Evolutionary conservation across 306 rosid genomes (phyloP).

Genomic region (Vigna angularis): DNA sequence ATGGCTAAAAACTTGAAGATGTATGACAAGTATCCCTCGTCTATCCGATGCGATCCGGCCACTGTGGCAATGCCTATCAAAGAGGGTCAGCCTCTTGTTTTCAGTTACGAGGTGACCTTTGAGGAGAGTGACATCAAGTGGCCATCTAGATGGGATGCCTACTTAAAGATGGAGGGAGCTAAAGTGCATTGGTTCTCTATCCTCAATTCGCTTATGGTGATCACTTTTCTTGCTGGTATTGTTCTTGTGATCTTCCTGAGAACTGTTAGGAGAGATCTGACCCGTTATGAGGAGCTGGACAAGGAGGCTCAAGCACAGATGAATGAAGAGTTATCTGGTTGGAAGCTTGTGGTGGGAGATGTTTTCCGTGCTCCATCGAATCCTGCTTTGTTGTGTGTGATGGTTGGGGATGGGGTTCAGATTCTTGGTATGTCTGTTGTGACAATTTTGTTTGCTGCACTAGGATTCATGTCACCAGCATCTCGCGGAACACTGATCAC

Average conservation of each 20-base stretch:
- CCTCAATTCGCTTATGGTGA: constrained; percentile 78
- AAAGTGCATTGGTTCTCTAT: constrained; percentile 88
- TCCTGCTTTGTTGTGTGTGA: constrained; percentile 65
- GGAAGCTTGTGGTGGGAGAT: constrained; percentile 89
- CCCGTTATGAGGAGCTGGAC: constrained; percentile 83
- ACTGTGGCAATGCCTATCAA: constrained; percentile 68
- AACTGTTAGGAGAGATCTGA: constrained; percentile 77
- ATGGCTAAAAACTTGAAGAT: constrained; percentile 55
- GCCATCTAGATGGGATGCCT: constrained; percentile 92
- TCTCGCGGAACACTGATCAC: constrained; percentile 75
- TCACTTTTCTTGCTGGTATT: constrained; percentile 76
- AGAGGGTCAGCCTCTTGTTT: constrained; percentile 66
- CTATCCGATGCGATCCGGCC: constrained; percentile 66
- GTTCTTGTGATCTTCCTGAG: constrained; percentile 78
- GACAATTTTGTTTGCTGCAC: constrained; percentile 81
- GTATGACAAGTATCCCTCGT: constrained; percentile 56
- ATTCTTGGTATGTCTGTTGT: constrained; percentile 85
- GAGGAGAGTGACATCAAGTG: constrained; percentile 85
- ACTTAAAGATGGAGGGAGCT: constrained; percentile 87
- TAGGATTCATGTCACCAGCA: constrained; percentile 86
- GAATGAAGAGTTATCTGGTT: constrained; percentile 85
- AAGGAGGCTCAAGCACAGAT: constrained; percentile 86
- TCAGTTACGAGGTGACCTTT: constrained; percentile 73
- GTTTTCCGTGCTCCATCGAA: constrained; percentile 75
- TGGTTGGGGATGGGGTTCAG: constrained; percentile 87